Percentiles rank a stretch among this genome's conserved stretches.
These are phyloP conservation scores for Persicaria tinctoria DNA, from an alignment of 148 eudicot species.

Conservation along the genomic window DNA sequence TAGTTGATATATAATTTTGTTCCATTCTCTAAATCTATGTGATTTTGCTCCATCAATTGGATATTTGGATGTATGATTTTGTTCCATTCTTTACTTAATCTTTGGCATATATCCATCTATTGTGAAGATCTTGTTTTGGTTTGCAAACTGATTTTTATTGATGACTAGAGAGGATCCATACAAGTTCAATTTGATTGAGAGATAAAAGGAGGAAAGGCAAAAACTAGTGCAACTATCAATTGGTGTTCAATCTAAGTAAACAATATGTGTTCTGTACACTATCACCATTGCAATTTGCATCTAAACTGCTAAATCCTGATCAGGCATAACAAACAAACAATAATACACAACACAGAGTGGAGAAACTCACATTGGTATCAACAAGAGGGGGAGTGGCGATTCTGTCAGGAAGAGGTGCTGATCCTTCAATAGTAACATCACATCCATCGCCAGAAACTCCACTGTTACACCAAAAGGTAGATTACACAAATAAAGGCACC, in stretches of 20 bases:
- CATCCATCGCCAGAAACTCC: constrained; percentile 81
- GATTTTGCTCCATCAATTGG: no score
- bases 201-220: background rate
- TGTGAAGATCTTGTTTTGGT: no score
- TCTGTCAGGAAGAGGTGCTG: constrained; percentile 41
- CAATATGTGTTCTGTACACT: background rate
- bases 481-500: no score
- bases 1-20: no score
- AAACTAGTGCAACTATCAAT: background rate
- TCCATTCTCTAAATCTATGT: no score
- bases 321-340: background rate
- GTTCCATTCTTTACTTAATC: no score
- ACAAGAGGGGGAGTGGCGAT: constrained; percentile 72
- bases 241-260: background rate
- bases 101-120: no score
- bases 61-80: no score
- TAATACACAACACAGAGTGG: background rate
- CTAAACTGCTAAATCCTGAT: background rate
- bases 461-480: constrained; percentile 20
- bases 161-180: no score
- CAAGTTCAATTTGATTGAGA: no score
- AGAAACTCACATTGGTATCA: constrained; percentile 46
- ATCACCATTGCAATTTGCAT: background rate
- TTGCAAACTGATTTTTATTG: no score
- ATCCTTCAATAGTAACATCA: constrained; percentile 72